Evolutionary conservation across 352 stramenopile genomes (phyloP).

Genomic region (Phytopythium sindhum): DNA sequence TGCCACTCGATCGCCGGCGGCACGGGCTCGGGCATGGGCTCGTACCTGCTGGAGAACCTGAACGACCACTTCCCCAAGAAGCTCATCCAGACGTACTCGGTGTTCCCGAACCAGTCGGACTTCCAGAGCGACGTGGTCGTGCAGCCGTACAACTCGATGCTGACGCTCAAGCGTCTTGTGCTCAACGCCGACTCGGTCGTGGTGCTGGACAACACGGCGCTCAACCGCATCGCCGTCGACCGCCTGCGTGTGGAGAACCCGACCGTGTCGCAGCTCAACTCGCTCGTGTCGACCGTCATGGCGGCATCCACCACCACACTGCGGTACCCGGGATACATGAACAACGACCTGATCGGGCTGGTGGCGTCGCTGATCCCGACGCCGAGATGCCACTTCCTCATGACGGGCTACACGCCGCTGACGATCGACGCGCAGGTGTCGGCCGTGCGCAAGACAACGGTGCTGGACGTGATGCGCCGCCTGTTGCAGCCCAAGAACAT

Average conservation of each 20-base stretch:
- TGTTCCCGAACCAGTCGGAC: slow-evolving; percentile 96
- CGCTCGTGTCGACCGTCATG: slow-evolving; percentile 99
- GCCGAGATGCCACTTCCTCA: slow-evolving; percentile 99
- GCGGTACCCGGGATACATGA: slow-evolving; percentile 98
- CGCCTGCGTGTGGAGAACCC: slow-evolving; percentile 95
- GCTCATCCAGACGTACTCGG: slow-evolving; percentile 99
- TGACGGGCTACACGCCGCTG: slow-evolving; percentile 99
- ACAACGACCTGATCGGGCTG: slow-evolving; percentile 99
- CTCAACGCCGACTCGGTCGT: slow-evolving; percentile 99
- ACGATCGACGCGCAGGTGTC: slow-evolving; percentile 90
- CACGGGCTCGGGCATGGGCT: slow-evolving; percentile 98
- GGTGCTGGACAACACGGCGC: slow-evolving; percentile 98
- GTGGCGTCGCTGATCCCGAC: slow-evolving; percentile 98
- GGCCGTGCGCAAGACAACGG: slow-evolving; percentile 97
- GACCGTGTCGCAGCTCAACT: slow-evolving; percentile 96
- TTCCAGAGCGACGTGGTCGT: slow-evolving; percentile 97
- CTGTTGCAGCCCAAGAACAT: slow-evolving; percentile 98
- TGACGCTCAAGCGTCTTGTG: slow-evolving; percentile 98
- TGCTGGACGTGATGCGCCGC: slow-evolving; percentile 98
- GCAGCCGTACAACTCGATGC: slow-evolving; percentile 99
- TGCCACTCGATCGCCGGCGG: slow-evolving; percentile 99
- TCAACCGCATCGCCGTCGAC: slow-evolving; percentile 96
- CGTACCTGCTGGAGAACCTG: slow-evolving; percentile 98
- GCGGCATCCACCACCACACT: slow-evolving; percentile 97
- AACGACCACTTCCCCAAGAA: slow-evolving; percentile 99